These are phyloP conservation scores for Cladosporium sp. DNA, from an alignment of 2,329 filamentous ascomycete genomes.

Conservation along the genomic window DNA sequence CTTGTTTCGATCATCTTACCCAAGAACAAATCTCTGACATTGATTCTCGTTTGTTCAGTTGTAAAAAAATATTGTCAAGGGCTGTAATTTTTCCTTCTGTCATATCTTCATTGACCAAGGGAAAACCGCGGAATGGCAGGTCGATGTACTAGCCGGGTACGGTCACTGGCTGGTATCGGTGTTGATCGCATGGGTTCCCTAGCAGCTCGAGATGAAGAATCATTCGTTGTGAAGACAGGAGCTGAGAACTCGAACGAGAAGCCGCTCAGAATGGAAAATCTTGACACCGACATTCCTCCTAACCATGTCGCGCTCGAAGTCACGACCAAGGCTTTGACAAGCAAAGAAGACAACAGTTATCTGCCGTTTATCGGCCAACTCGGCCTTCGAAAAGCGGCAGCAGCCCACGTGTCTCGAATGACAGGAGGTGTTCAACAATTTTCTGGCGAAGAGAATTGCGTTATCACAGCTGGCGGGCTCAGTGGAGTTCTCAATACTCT, in stretches of 20 bases:
- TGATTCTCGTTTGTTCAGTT: too few relatives aligned
- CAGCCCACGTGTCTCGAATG: conserved; percentile 13
- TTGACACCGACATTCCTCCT: neutral
- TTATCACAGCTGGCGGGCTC: conserved; percentile 9
- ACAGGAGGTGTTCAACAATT: neutral
- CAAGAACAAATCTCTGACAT: too few relatives aligned
- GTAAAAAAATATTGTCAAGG: neutral
- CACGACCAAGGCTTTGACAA: neutral
- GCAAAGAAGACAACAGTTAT: conserved; percentile 5
- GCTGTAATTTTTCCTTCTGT: neutral
- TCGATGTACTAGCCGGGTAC: neutral
- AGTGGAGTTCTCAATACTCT: neutral
- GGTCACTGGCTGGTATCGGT: neutral
- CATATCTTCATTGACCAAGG: neutral
- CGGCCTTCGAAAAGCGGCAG: conserved; percentile 9
- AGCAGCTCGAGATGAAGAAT: conserved; percentile 18
- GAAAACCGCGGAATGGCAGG: neutral
- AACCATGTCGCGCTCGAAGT: neutral
- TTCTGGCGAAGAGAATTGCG: conserved; percentile 10
- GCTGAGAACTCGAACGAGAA: neutral
- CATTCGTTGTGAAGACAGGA: neutral
- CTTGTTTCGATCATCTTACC: too few relatives aligned
- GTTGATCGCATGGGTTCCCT: neutral
- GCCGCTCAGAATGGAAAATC: neutral
- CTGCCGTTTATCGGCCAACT: conserved; percentile 12